A percentile compares a stretch with the other conserved stretches of the same genome.
phyloP scores from a whole-genome alignment of 2,329 filamentous ascomycete species.

The Tolypocladium endophyticum region DNA sequence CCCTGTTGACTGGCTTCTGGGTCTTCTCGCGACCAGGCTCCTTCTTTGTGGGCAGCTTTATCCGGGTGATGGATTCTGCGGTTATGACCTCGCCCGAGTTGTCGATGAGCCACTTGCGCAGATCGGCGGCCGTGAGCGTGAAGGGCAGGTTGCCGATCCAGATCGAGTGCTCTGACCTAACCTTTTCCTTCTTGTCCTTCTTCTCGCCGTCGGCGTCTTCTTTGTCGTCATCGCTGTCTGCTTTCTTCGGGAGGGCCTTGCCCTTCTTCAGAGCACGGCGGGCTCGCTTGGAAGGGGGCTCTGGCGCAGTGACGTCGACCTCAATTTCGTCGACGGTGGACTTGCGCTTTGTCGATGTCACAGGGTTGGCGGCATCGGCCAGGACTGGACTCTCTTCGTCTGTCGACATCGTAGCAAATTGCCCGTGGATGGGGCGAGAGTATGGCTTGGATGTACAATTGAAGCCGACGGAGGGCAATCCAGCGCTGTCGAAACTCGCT shows the following conservation, averaged over 20 bases:
- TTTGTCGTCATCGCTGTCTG: conserved; percentile 23
- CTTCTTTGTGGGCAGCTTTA: conserved; percentile 65
- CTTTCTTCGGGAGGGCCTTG: conserved; percentile 42
- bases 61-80: conserved; percentile 65
- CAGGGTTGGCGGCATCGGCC: conserved; percentile 5
- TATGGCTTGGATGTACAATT: background rate
- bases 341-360: conserved; percentile 52
- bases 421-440: background rate
- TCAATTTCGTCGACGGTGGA: conserved; percentile 63
- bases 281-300: conserved; percentile 91
- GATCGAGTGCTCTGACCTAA: conserved; percentile 71
- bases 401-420: conserved; percentile 5
- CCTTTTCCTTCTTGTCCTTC: conserved; percentile 32
- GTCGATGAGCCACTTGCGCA: conserved; percentile 71
- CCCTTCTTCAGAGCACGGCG: conserved; percentile 83
- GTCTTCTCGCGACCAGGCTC: conserved; percentile 27
- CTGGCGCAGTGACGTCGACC: conserved; percentile 80
- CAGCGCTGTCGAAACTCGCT: background rate
- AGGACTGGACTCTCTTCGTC: conserved; percentile 3
- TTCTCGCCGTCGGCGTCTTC: conserved; percentile 23
- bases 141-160: conserved; percentile 98
- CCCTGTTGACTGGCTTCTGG: conserved; percentile 56
- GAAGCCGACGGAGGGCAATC: background rate
- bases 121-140: conserved; percentile 59
- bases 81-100: conserved; percentile 56